Evolutionary conservation across 1,139 yeast species (phyloP).

Genomic region (Geotrichum cucujoidarum): DNA sequence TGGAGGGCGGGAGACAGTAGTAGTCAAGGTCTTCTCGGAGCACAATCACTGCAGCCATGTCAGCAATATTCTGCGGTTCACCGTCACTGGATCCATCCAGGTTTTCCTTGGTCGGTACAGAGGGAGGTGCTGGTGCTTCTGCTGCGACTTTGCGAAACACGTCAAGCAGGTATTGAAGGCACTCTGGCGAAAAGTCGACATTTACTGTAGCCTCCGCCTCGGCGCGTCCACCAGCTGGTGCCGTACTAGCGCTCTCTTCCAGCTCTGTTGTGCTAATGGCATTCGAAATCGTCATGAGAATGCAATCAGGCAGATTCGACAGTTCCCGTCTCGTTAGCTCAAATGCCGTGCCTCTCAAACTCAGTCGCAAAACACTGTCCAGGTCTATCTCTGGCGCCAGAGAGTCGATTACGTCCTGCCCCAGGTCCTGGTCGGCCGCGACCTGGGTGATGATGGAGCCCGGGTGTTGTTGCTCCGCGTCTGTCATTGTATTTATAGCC

Average conservation of each 20-base stretch:
- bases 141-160: constrained; percentile 49
- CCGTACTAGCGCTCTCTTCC: no score
- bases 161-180: constrained; percentile 76
- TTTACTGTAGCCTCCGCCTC: constrained; percentile 19
- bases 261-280: no score
- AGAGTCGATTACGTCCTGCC: constrained; percentile 13
- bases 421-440: constrained; percentile 19
- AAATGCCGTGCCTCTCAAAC: constrained; percentile 59
- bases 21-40: constrained; percentile 90
- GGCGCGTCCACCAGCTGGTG: no score
- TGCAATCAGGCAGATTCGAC: constrained; percentile 86
- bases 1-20: constrained; percentile 73
- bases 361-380: constrained; percentile 46
- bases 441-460: constrained; percentile 36
- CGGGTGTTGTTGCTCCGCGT: neutral
- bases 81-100: constrained; percentile 5
- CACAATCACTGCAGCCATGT: constrained; percentile 85
- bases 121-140: constrained; percentile 24
- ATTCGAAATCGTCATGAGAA: constrained; percentile 80
- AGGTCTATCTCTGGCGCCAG: neutral
- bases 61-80: constrained; percentile 39
- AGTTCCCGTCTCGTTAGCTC: constrained; percentile 81
- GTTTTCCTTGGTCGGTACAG: constrained; percentile 20
- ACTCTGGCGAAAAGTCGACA: constrained; percentile 73
- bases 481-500: no score